Conservation (phyloP, 371 early-diverging fungal genomes). For the Mortierella sp. region DNA sequence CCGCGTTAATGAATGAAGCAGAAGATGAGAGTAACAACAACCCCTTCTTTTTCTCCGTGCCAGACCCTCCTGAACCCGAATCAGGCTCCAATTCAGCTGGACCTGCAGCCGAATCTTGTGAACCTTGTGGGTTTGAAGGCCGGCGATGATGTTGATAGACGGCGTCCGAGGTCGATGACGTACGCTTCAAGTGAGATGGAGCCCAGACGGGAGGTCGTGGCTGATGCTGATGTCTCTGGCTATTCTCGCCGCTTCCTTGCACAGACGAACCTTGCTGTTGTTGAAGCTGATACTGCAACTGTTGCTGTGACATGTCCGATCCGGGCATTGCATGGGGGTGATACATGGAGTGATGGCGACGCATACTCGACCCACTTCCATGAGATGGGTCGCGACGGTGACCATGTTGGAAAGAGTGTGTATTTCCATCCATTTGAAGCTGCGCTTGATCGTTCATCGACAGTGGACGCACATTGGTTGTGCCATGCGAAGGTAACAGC, state of each 20-base stretch:
- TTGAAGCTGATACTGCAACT: constrained; percentile 4
- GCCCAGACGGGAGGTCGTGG: constrained; percentile 43
- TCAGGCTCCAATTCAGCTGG: background rate
- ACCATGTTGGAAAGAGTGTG: constrained; percentile 2
- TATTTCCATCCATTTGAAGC: constrained; percentile 11
- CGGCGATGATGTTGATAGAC: constrained; percentile 27
- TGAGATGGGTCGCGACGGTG: background rate
- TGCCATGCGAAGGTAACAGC: constrained; percentile 12
- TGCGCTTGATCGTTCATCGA: constrained; percentile 14
- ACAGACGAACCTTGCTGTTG: constrained; percentile 7
- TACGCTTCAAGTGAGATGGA: constrained; percentile 21
- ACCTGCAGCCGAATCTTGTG: constrained; percentile 2
- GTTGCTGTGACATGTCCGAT: constrained; percentile 3
- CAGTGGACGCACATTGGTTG: constrained; percentile 7
- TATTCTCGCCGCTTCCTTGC: background rate
- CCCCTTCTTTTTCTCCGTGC: constrained; percentile 5
- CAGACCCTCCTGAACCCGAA: no score
- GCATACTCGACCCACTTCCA: constrained; percentile 6
- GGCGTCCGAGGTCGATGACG: constrained; percentile 9
- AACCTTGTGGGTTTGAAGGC: constrained; percentile 19
- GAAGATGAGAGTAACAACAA: constrained; percentile 32
- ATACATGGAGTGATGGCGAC: constrained; percentile 37
- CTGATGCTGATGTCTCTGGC: constrained; percentile 8
- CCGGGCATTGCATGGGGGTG: constrained; percentile 9
- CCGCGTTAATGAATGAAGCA: constrained; percentile 35